Evolutionary conservation across 2,329 filamentous ascomycete species (phyloP).

Genomic region (Mollisia scopiformis): DNA sequence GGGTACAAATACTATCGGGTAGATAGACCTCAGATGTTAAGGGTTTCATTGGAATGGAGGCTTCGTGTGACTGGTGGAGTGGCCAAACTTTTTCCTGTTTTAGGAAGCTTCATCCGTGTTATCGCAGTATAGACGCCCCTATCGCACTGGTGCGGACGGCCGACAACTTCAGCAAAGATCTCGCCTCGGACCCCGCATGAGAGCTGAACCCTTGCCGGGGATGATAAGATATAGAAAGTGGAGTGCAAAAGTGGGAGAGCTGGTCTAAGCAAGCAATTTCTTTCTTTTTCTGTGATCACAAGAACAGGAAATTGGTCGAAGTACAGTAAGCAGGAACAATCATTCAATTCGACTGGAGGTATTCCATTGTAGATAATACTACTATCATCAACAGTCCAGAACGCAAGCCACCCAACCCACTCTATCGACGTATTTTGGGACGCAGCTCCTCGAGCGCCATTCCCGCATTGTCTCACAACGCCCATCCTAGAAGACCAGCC

Average conservation of each 20-base stretch:
- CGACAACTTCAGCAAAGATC: too few relatives aligned
- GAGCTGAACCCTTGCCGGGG: too few relatives aligned
- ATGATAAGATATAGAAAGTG: background rate
- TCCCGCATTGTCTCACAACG: background rate
- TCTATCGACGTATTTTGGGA: background rate
- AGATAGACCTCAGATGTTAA: background rate
- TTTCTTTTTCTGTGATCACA: background rate
- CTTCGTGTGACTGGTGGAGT: background rate
- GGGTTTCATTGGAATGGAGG: background rate
- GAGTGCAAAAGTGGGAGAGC: background rate
- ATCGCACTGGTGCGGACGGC: constrained; percentile 3
- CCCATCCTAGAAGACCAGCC: background rate
- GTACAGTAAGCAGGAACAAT: background rate
- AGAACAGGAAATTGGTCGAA: background rate
- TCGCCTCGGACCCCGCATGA: too few relatives aligned
- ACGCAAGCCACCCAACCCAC: background rate
- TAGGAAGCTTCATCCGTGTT: constrained; percentile 17
- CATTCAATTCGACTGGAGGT: background rate
- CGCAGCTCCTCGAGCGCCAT: background rate
- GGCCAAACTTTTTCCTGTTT: constrained; percentile 11
- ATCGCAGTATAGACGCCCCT: background rate
- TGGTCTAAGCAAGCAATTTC: background rate
- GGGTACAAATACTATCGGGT: background rate
- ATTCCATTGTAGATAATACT: background rate
- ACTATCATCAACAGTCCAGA: too few relatives aligned